phyloP scores from a whole-genome alignment of 208 protist species.

The Strigomonas culicis region DNA sequence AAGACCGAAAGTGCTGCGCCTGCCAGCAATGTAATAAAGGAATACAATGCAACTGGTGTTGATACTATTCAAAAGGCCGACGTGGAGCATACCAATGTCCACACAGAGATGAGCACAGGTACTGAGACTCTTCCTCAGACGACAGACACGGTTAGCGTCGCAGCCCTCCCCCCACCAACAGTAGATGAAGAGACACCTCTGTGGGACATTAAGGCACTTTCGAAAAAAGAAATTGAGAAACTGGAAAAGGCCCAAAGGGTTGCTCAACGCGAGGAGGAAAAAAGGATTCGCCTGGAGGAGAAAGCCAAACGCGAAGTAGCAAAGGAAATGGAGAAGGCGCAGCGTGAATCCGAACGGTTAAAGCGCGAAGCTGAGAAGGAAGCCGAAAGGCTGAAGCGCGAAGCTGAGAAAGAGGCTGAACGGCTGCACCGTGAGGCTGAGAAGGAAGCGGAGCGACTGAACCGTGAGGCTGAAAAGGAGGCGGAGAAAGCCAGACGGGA shows the following conservation, averaged over 20 bases:
- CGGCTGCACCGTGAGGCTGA: constrained; percentile 14
- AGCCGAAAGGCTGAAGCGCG: constrained; percentile 14
- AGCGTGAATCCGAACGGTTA: background rate
- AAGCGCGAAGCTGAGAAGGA: constrained; percentile 5
- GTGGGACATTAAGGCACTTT: too few species aligned
- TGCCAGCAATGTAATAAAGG: background rate
- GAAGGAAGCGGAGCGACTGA: constrained; percentile 3
- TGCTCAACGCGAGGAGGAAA: too few species aligned
- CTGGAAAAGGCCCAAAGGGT: background rate
- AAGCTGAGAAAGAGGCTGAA: constrained; percentile 9
- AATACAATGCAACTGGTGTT: too few species aligned
- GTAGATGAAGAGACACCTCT: too few species aligned
- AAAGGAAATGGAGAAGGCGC: background rate
- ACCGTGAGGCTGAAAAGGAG: constrained; percentile 14
- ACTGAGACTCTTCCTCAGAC: too few species aligned
- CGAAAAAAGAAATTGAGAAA: background rate
- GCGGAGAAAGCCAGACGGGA: constrained; percentile 13
- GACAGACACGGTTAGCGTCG: too few species aligned
- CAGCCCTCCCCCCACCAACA: too few species aligned
- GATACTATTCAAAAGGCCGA: too few species aligned
- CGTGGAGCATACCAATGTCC: too few species aligned
- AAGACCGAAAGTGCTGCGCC: background rate
- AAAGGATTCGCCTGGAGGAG: too few species aligned
- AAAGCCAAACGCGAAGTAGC: background rate
- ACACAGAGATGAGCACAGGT: too few species aligned